Evolutionary conservation across 2,329 filamentous ascomycete genomes (phyloP), one percentile per base, ranked within the genome.

Genomic region (Didymella keratinophila): DNA sequence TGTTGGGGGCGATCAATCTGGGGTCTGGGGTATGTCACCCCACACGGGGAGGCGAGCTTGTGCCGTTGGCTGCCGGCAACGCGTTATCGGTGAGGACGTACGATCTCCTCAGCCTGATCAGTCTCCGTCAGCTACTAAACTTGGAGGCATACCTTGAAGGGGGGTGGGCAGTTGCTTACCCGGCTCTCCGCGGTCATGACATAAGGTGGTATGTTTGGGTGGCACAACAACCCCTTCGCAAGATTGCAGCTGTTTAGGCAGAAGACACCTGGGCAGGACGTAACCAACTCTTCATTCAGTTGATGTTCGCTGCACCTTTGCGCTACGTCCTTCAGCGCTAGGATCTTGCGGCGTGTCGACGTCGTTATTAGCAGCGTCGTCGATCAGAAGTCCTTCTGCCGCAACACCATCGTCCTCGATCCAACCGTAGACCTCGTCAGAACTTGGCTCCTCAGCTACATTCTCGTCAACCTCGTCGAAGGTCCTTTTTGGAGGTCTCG

Each of bases 381-480:
- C 67, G 45, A 78, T 68, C 51, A 78, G 47, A 2, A 77, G 61
- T 27, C 78, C 78, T 60, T 79, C 78, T 30, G 76, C 74, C 12
- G 76, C 73, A 32, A 80, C 78, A 49, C 83, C 81, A 54, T 84
- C 83, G 56, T 89, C 87, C 51, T 89, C 85, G 37, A 84, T 84
- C 89, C 89, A 92, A 14, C 88, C 89, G 68, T 91, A 91, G 68
- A 90, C 86, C 62, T 91, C 89, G 58, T 89, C 87, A 20, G 76
- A 78, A 16, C 82, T 81, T 28, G 83, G 84, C 42, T 88, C 86
- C 62, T 85, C 89, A 61, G 87, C 86, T 51, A 83, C 84, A 4
- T 87, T 84, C 43, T 89, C 84, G 32, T 79, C 80, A 52, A 89
- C 80, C 72, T 92, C 79, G 43, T 78, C 71, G 52, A 77, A 79